phyloP scores from a whole-genome alignment of 768 basidiomycete genomes.

The Kwoniella sp. region DNA sequence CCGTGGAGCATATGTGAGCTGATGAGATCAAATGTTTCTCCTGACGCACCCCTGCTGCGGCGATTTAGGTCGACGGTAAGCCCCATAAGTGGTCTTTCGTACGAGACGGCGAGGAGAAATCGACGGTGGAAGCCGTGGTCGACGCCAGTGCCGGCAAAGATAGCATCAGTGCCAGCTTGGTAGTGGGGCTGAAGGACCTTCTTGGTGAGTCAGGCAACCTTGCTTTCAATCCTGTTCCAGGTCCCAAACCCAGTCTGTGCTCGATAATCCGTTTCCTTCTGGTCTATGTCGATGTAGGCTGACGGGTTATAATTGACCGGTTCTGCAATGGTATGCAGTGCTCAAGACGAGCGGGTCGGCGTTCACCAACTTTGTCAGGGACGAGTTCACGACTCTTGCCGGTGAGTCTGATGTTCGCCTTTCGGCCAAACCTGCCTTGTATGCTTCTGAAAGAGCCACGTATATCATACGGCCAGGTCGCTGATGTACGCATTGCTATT shows the following conservation, averaged over 20 bases:
- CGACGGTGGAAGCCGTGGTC: constrained; percentile 63
- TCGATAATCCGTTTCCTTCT: neutral
- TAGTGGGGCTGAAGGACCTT: constrained; percentile 74
- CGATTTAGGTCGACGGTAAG: constrained; percentile 50
- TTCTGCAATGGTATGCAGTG: too few relatives aligned
- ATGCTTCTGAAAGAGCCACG: too few relatives aligned
- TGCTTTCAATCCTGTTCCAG: too few relatives aligned
- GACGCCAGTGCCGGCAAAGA: constrained; percentile 69
- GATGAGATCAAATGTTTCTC: too few relatives aligned
- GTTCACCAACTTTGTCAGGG: constrained; percentile 76
- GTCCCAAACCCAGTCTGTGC: neutral
- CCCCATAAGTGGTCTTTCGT: constrained; percentile 79
- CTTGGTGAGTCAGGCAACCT: constrained; percentile 63
- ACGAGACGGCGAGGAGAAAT: constrained; percentile 89
- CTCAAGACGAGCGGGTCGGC: constrained; percentile 87
- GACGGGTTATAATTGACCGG: neutral
- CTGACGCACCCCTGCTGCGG: too few relatives aligned
- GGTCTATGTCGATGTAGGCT: neutral
- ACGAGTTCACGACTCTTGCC: constrained; percentile 77
- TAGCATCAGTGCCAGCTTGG: constrained; percentile 66
- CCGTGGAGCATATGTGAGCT: too few relatives aligned
- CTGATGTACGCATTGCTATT: too few relatives aligned
- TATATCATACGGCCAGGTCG: too few relatives aligned
- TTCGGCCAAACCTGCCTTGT: too few relatives aligned
- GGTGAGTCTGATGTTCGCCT: constrained; percentile 54